phyloP scores from a whole-genome alignment of 2,329 filamentous ascomycete genomes.

The Dothiorella sarmentorum region DNA sequence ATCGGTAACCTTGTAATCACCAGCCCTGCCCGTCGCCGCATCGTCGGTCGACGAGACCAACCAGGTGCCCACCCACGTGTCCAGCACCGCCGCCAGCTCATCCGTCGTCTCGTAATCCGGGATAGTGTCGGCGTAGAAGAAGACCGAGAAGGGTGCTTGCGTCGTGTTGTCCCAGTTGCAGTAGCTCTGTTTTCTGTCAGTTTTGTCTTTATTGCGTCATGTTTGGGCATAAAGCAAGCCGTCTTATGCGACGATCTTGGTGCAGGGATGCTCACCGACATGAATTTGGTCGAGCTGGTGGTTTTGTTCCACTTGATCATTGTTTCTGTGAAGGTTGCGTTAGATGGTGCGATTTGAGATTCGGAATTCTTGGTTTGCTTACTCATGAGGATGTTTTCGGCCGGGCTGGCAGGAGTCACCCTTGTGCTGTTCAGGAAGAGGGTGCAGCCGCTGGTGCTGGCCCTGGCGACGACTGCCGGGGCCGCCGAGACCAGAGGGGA shows the following conservation, averaged over 20 bases:
- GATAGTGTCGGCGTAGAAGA: conserved; percentile 17
- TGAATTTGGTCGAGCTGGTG: background rate
- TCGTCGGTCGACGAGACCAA: background rate
- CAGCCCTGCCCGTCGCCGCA: background rate
- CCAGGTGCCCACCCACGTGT: conserved; percentile 13
- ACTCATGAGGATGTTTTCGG: conserved; percentile 14
- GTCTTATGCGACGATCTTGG: background rate
- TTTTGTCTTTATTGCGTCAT: background rate
- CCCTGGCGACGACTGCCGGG: background rate
- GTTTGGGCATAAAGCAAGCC: background rate
- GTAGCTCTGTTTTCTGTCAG: background rate
- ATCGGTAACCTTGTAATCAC: conserved; percentile 9
- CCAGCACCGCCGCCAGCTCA: conserved; percentile 1
- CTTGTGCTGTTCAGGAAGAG: background rate
- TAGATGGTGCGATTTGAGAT: background rate
- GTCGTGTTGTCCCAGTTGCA: conserved; percentile 14
- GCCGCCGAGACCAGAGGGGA: background rate
- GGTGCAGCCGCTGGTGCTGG: conserved; percentile 3
- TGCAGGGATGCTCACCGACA: background rate
- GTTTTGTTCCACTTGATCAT: conserved; percentile 16
- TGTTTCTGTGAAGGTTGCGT: background rate
- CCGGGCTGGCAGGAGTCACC: background rate
- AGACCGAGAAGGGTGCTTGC: conserved; percentile 5
- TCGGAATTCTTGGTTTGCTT: background rate
- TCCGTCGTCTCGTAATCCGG: conserved; percentile 4